Base-by-base conservation (phyloP, 345 rosid species). In the Lepidium didymum region DNA sequence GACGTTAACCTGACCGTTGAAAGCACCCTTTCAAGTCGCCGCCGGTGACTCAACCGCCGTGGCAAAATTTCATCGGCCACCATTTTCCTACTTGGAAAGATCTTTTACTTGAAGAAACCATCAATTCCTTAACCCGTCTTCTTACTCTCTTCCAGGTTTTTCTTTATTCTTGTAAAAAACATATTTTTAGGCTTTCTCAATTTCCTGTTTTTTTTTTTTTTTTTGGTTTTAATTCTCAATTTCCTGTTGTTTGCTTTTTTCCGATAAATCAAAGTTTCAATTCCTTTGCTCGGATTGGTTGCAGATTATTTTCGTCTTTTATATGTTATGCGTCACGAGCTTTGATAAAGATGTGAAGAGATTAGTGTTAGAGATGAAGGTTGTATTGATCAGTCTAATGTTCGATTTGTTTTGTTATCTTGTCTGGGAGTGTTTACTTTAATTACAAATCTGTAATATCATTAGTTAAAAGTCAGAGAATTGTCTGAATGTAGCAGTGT, bases 1-100 rank as follows among this genome's bases (percentile, higher is more conserved):
- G 74, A 75, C 78, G 73, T 68, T 18, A 61, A 62, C 73, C 73
- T 52, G 78, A 74, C 78, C 78, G 78, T 74, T 74, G 64, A 74
- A 44, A 75, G 56, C 72, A 58, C 67, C 56, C 29, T 58, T 43
- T 53, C 59, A 19, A 51, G 31, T 74, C 69, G 69, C 68, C 73
- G 68, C 73, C 73, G 78, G 73, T 53, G 69, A 60, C 52, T 15
- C 6, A 13, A 23, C 72, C 72, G 49, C 57, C 56, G 35, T 9
- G 27, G 9, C 11, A 14, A 42, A 10, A 3, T 15, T 54, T 7
- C 52, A 64, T 13, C 19, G 37, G 6, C 29, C 10, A 3, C 37
- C 76, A 72, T 64, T 65, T 7, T 54, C 45, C 12, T 19, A 21
- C 2, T 7, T 3, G 7, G 25, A 60, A 61, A 74, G 73, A 61